Evolutionary conservation across 768 basidiomycete species (phyloP).

Genomic region (Phaffia tasmanica): DNA sequence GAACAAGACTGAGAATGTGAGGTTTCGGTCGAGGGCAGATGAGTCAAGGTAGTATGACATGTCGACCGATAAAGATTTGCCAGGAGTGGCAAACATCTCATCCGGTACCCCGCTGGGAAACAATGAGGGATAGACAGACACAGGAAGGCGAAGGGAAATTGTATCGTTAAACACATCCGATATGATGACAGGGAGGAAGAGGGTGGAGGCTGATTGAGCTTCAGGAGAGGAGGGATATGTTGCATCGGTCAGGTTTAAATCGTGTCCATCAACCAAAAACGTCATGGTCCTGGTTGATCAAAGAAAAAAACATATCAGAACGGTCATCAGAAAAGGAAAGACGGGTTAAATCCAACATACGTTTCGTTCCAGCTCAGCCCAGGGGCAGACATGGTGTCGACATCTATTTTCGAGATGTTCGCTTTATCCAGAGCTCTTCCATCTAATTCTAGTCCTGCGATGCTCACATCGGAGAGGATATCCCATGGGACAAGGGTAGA

Average conservation of each 20-base stretch:
- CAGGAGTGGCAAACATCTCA: conserved; percentile 45
- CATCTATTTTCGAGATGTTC: conserved; percentile 49
- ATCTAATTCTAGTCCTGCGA: conserved; percentile 53
- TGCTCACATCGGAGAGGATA: conserved; percentile 36
- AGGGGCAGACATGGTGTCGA: conserved; percentile 50
- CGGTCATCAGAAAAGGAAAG: not conserved
- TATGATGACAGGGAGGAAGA: conserved; percentile 52
- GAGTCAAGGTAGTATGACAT: conserved; percentile 46
- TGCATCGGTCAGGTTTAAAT: conserved; percentile 45
- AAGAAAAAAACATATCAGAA: not conserved
- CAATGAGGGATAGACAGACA: conserved; percentile 61
- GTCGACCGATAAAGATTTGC: conserved; percentile 47
- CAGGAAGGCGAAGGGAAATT: conserved; percentile 50
- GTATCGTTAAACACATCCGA: conserved; percentile 49
- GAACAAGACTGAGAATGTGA: conserved; percentile 46
- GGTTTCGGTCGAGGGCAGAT: conserved; percentile 41
- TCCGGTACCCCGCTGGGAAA: conserved; percentile 52
- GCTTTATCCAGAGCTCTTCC: conserved; percentile 48
- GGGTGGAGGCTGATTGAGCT: conserved; percentile 36
- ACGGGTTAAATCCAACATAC: conserved; percentile 28
- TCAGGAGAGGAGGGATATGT: conserved; percentile 52
- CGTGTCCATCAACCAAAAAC: not conserved
- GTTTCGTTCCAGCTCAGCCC: conserved; percentile 47
- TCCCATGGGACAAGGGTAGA: conserved; percentile 6
- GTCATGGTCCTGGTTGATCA: conserved; percentile 1